A percentile compares a stretch with the other conserved stretches of the same genome.
Conservation (phyloP, 495 filamentous ascomycete species). For the Penicillium diatomitis region DNA sequence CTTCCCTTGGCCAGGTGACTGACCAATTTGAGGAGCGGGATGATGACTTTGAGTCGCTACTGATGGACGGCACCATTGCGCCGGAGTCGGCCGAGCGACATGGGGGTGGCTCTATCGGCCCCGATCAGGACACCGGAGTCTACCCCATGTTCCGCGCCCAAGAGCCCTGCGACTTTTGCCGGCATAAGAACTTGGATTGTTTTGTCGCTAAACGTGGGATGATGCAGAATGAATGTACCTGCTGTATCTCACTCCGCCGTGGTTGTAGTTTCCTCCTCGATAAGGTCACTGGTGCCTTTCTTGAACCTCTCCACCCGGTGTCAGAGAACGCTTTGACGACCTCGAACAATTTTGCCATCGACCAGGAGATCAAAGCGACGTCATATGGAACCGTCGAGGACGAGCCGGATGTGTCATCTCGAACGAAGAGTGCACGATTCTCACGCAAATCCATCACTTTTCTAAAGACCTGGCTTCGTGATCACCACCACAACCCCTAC, state of each 20-base stretch:
- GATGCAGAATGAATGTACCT: slow-evolving; percentile 61
- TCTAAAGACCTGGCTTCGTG: slow-evolving; percentile 68
- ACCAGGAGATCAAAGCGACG: slow-evolving; percentile 23
- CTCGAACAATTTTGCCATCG: slow-evolving; percentile 14
- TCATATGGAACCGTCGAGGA: slow-evolving; percentile 26
- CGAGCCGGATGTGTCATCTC: slow-evolving; percentile 38
- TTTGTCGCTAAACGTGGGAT: slow-evolving; percentile 62
- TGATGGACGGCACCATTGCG: slow-evolving; percentile 23
- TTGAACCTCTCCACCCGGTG: slow-evolving; percentile 43
- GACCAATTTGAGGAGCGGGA: slow-evolving; percentile 29
- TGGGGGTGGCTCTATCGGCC: slow-evolving; percentile 16
- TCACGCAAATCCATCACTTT: slow-evolving; percentile 63
- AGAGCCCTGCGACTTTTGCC: slow-evolving; percentile 64
- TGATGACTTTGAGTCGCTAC: slow-evolving; percentile 26
- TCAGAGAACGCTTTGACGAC: slow-evolving; percentile 37
- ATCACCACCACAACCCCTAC: slow-evolving; percentile 69
- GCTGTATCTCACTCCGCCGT: slow-evolving; percentile 66
- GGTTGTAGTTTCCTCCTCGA: slow-evolving; percentile 61
- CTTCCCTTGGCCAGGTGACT: slow-evolving; percentile 30
- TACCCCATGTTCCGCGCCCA: slow-evolving; percentile 41
- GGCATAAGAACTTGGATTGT: slow-evolving; percentile 59
- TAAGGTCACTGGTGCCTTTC: slow-evolving; percentile 35
- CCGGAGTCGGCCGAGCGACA: slow-evolving; percentile 20
- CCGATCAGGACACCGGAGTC: slow-evolving; percentile 27
- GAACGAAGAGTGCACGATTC: slow-evolving; percentile 53